These are phyloP conservation scores for Terfezia boudieri DNA, from an alignment of 495 filamentous ascomycete species.

Conservation along the genomic window DNA sequence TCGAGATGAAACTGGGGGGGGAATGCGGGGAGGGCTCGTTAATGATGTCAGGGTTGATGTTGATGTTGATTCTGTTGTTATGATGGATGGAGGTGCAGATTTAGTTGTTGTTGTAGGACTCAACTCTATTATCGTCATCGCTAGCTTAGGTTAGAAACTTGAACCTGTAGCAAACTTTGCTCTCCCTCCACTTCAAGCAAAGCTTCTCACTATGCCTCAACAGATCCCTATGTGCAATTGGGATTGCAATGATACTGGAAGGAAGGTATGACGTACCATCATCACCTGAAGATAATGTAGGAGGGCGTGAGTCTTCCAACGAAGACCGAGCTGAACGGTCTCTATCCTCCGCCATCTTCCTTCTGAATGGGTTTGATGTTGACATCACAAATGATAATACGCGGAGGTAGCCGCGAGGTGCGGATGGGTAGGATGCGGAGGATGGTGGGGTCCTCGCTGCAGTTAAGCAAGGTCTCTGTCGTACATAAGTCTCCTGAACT, in stretches of 20 bases:
- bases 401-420: too few species aligned
- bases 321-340: too few species aligned
- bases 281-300: too few species aligned
- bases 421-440: too few species aligned
- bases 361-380: background rate
- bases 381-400: background rate
- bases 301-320: too few species aligned
- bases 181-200: background rate
- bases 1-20: background rate
- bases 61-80: background rate
- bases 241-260: background rate
- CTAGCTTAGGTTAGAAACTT: background rate
- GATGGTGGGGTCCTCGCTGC: too few species aligned
- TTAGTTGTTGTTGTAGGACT: background rate
- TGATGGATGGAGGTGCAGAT: background rate
- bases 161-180: background rate
- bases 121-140: background rate
- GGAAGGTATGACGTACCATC: background rate
- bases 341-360: background rate
- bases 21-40: background rate
- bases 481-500: too few species aligned
- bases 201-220: background rate
- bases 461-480: too few species aligned
- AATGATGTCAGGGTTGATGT: background rate
- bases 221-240: background rate